phyloP scores from a whole-genome alignment of 2,329 filamentous ascomycete genomes.

The Colletotrichum sojae region DNA sequence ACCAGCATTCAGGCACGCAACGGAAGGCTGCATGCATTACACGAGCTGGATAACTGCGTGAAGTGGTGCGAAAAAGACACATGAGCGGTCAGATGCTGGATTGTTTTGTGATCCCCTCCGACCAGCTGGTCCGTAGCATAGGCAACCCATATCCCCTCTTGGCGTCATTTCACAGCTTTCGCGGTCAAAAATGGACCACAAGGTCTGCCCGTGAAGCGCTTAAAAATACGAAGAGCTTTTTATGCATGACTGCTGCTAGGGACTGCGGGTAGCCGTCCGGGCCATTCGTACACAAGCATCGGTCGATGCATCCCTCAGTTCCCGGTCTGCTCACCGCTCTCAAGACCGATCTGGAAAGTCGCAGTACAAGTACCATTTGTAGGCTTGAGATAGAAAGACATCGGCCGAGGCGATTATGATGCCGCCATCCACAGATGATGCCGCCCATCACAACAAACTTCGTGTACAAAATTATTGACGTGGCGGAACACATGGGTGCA shows the following conservation, averaged over 20 bases:
- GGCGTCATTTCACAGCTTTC: background rate
- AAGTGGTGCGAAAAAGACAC: background rate
- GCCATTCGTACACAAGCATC: background rate
- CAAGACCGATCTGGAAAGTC: background rate
- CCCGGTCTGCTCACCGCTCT: conserved; percentile 24
- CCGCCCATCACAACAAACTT: background rate
- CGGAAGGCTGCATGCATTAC: conserved; percentile 15
- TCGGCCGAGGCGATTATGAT: background rate
- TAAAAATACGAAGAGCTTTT: conserved; percentile 1
- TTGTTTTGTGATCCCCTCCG: background rate
- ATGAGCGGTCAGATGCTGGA: conserved; percentile 3
- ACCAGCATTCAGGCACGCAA: conserved; percentile 10
- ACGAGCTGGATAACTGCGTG: background rate
- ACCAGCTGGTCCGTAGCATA: background rate
- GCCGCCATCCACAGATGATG: no score
- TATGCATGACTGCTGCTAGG: conserved; percentile 22
- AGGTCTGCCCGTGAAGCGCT: conserved; percentile 8
- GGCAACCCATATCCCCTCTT: no score
- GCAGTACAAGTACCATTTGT: background rate
- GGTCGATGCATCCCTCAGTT: background rate
- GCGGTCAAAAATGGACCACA: conserved; percentile 5
- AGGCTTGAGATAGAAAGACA: background rate
- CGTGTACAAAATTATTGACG: no score
- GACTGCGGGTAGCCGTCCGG: conserved; percentile 24
- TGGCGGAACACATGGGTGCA: no score